A percentile compares a stretch with the other conserved stretches of the same genome.
Evolutionary conservation across 768 basidiomycete genomes (phyloP).

Genomic region (Russula earlei): DNA sequence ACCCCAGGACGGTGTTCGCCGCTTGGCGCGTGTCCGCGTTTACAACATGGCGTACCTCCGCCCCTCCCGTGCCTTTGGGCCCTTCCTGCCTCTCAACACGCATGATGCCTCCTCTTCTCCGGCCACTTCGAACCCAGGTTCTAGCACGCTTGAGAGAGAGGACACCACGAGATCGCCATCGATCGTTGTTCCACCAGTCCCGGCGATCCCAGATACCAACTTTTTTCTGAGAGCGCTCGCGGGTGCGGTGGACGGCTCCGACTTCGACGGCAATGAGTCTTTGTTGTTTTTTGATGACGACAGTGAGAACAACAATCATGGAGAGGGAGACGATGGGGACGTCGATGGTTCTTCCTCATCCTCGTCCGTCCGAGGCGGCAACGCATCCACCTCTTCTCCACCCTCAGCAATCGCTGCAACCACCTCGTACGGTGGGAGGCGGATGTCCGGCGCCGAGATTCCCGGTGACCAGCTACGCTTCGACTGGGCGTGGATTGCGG

Average conservation of each 20-base stretch:
- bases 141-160: neutral
- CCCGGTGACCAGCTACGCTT: constrained; percentile 26
- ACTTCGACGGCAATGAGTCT: neutral
- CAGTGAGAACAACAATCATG: neutral
- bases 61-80: constrained; percentile 29
- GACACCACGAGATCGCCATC: neutral
- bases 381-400: neutral
- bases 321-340: neutral
- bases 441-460: constrained; percentile 26
- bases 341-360: neutral
- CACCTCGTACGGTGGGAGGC: constrained; percentile 14
- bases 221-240: neutral
- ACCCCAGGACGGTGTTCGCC: constrained; percentile 22
- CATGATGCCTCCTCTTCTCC: neutral
- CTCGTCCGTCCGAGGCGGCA: neutral
- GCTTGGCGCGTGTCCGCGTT: constrained; percentile 28
- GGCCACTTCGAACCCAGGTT: neutral
- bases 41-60: constrained; percentile 31
- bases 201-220: constrained; percentile 2
- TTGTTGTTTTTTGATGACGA: neutral
- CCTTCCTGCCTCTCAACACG: constrained; percentile 26
- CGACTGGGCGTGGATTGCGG: constrained; percentile 45
- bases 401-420: neutral
- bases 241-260: neutral
- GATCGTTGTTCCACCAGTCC: neutral